Percentiles rank a stretch among this genome's conserved stretches.
These are phyloP conservation scores for Alternaria viburni DNA, from an alignment of 2,329 filamentous ascomycete genomes.

Conservation along the genomic window DNA sequence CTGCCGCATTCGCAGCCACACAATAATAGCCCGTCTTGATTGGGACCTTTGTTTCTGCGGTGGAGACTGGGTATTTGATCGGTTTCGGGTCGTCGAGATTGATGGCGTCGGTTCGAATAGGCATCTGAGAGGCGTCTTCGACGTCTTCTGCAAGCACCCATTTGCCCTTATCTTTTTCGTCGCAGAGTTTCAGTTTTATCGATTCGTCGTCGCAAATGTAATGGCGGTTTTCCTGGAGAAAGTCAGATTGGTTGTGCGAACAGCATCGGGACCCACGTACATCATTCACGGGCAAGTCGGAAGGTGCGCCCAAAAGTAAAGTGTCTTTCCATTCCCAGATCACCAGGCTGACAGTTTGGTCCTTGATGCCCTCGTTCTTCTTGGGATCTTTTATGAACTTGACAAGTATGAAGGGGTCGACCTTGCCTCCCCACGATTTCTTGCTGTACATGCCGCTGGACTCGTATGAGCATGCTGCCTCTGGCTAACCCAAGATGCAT, in stretches of 20 bases:
- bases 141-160: slow-evolving; percentile 84
- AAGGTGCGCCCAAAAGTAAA: slow-evolving; percentile 73
- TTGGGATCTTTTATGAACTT: slow-evolving; percentile 70
- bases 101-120: slow-evolving; percentile 80
- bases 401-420: slow-evolving; percentile 87
- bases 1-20: slow-evolving; percentile 77
- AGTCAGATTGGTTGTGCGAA: slow-evolving; percentile 25
- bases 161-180: slow-evolving; percentile 76
- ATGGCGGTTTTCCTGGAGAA: slow-evolving; percentile 55
- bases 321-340: slow-evolving; percentile 96
- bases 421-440: slow-evolving; percentile 83
- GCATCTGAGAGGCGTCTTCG: slow-evolving; percentile 70
- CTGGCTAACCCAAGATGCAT: background rate
- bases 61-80: slow-evolving; percentile 79
- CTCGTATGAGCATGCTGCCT: background rate
- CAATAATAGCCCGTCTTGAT: slow-evolving; percentile 94
- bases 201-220: slow-evolving; percentile 79
- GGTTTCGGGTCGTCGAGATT: slow-evolving; percentile 76
- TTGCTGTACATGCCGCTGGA: slow-evolving; percentile 81
- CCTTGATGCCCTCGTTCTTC: slow-evolving; percentile 63
- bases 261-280: slow-evolving; percentile 20
- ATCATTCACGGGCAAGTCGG: slow-evolving; percentile 36
- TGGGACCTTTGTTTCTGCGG: slow-evolving; percentile 31
- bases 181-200: slow-evolving; percentile 74
- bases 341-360: slow-evolving; percentile 81